These are phyloP conservation scores for Pyrenophora teres DNA, from an alignment of 2,329 filamentous ascomycete species.

Conservation along the genomic window DNA sequence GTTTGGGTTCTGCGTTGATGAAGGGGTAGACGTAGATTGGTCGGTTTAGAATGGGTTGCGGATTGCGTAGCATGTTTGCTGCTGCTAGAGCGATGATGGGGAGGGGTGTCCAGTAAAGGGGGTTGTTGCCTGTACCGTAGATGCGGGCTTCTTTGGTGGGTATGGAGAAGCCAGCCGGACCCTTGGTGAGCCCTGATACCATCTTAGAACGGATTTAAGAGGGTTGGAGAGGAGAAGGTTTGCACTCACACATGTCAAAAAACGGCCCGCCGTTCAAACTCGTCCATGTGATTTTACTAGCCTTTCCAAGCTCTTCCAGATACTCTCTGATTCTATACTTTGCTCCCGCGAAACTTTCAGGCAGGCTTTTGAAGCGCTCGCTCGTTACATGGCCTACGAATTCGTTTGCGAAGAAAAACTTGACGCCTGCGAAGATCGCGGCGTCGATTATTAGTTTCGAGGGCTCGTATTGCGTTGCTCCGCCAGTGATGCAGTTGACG, in stretches of 20 bases:
- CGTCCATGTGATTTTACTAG: conserved; percentile 36
- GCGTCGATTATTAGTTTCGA: conserved; percentile 52
- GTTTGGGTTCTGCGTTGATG: background rate
- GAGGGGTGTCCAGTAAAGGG: conserved; percentile 40
- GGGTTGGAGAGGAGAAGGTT: no score
- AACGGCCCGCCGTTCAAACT: conserved; percentile 45
- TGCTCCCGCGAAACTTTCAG: conserved; percentile 31
- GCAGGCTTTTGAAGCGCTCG: conserved; percentile 32
- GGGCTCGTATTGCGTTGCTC: conserved; percentile 48
- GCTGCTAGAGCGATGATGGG: conserved; percentile 31
- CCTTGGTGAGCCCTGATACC: conserved; percentile 43
- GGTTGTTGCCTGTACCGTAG: conserved; percentile 40
- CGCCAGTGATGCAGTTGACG: conserved; percentile 54
- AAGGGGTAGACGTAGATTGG: conserved; percentile 39
- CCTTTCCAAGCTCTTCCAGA: conserved; percentile 27
- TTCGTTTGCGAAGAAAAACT: conserved; percentile 43
- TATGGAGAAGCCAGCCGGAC: conserved; percentile 43
- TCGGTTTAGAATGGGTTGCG: conserved; percentile 28
- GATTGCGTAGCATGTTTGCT: conserved; percentile 38
- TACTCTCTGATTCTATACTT: conserved; percentile 37
- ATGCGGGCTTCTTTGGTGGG: conserved; percentile 36
- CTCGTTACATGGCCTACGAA: conserved; percentile 37
- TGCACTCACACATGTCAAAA: conserved; percentile 44
- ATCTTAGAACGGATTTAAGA: no score
- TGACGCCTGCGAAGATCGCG: conserved; percentile 39